phyloP scores from a whole-genome alignment of 2,329 filamentous ascomycete genomes.

The Aspergillus costaricaensis region DNA sequence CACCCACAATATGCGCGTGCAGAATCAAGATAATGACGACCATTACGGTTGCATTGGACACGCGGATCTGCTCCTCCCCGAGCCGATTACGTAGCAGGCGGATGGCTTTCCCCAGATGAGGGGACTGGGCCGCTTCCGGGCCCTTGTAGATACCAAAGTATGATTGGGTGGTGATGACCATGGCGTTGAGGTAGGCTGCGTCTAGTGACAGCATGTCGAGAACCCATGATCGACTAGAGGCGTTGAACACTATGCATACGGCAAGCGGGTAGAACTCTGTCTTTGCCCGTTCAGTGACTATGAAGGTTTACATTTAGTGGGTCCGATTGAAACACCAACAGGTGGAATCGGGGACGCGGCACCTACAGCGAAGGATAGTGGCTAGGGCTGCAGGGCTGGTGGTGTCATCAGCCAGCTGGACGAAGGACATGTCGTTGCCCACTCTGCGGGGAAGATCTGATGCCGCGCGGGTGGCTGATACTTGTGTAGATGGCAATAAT shows the following conservation, averaged over 20 bases:
- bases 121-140: neutral
- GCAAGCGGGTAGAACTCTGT: neutral
- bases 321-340: neutral
- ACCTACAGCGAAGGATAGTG: neutral
- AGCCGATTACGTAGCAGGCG: constrained; percentile 3
- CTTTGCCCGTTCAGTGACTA: neutral
- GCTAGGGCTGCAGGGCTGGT: neutral
- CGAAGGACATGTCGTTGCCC: neutral
- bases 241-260: neutral
- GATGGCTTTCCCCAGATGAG: neutral
- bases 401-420: neutral
- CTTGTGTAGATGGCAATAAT: constrained; percentile 14
- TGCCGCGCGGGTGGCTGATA: neutral
- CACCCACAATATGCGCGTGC: neutral
- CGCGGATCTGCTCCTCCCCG: neutral
- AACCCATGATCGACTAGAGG: constrained; percentile 22
- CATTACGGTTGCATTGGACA: constrained; percentile 3
- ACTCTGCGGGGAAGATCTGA: neutral
- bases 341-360: neutral
- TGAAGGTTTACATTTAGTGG: constrained; percentile 1
- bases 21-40: neutral
- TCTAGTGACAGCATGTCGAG: constrained; percentile 37
- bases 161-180: constrained; percentile 36
- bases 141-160: constrained; percentile 33
- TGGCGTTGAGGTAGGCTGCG: constrained; percentile 40